Base-by-base conservation (phyloP, 2,329 filamentous ascomycete species). In the Sclerotiophoma versabilis region DNA sequence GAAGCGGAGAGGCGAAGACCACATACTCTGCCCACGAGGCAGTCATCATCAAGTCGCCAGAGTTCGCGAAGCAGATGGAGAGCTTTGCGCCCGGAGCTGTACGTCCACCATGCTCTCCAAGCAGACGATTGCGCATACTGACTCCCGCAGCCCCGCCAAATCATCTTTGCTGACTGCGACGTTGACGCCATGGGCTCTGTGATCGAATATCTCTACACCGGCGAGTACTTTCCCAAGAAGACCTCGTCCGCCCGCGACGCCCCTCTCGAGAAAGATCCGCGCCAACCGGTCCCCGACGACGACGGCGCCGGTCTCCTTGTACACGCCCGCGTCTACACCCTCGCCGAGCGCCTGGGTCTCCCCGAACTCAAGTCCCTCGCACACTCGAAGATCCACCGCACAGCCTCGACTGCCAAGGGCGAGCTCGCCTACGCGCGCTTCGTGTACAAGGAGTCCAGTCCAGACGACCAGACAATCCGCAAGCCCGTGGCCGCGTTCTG, bases 341-440 rank as follows among this genome's bases (percentile, higher is more conserved):
- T 97, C 20, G 92, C 91, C 20, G 89, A 92, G 66, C 92, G 89
- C 76, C 87, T 95, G 57, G 84, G 86, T 33, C 78, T 82, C 15
- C 78, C 79, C 0, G 79, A 80, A 9, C 85, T 97, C 59, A 91
- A 90, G 75, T 84, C 82, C 15, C 86, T 96, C 23, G 89, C 92
- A 2, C 90, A 90, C 72, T 87, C 85, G 72, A 97, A 97, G 81
- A 96, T 97, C 68, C 92, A 96, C 80, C 91, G 91, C 73, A 90
- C 96, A 68, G 89, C 92, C 70, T 91, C 89, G 37, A 96, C 90
- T 0, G 91, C 92, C 29, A 89, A 88, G 77, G 93, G 92, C 74
- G 93, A 97, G 80, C 93, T 97, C 70, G 86, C 88, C 22, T 97
- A 96, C 75, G 93, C 93, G 8, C 87, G 92, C 73, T 97, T 92